Evolutionary conservation across 83 land plant genomes (phyloP).

Genomic region (Diphasiastrum complanatum): DNA sequence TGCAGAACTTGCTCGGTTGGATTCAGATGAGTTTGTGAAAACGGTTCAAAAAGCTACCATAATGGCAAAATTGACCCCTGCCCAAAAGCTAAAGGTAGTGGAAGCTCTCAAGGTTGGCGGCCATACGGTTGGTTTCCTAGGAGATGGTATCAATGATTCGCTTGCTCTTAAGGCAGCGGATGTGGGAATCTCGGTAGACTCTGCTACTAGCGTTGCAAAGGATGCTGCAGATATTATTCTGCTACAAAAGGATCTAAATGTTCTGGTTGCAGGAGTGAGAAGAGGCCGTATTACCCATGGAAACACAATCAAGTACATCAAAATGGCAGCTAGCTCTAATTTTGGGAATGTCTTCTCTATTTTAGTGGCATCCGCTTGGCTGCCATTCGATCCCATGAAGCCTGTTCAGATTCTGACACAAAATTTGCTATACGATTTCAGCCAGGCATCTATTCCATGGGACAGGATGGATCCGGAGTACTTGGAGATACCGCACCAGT

Average conservation of each 20-base stretch:
- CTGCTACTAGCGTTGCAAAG: slow-evolving; percentile 45
- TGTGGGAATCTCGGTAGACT: slow-evolving; percentile 60
- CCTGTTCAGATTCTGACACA: slow-evolving; percentile 48
- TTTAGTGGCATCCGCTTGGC: slow-evolving; percentile 35
- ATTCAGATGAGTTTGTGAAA: slow-evolving; percentile 30
- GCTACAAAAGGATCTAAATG: slow-evolving; percentile 54
- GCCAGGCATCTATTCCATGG: slow-evolving; percentile 59
- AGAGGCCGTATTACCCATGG: slow-evolving; percentile 44
- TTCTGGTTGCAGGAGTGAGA: slow-evolving; percentile 49
- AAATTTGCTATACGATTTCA: slow-evolving; percentile 41
- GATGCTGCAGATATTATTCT: slow-evolving; percentile 47
- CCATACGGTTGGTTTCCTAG: slow-evolving; percentile 49
- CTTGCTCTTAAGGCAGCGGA: slow-evolving; percentile 49
- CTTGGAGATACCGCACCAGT: slow-evolving; percentile 36
- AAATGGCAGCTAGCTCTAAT: slow-evolving; percentile 44
- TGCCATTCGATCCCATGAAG: slow-evolving; percentile 39
- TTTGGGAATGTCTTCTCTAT: slow-evolving; percentile 42
- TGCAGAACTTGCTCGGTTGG: slow-evolving; percentile 40
- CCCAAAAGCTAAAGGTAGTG: slow-evolving; percentile 46
- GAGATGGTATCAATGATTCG: slow-evolving; percentile 57
- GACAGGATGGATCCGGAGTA: slow-evolving; percentile 50
- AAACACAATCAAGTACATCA: slow-evolving; percentile 55
- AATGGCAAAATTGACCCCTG: slow-evolving; percentile 48
- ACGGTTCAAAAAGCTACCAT: slow-evolving; percentile 36
- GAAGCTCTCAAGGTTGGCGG: slow-evolving; percentile 37